Evolutionary conservation across 768 basidiomycete species (phyloP).

Genomic region (Boletus tylopilopsis): DNA sequence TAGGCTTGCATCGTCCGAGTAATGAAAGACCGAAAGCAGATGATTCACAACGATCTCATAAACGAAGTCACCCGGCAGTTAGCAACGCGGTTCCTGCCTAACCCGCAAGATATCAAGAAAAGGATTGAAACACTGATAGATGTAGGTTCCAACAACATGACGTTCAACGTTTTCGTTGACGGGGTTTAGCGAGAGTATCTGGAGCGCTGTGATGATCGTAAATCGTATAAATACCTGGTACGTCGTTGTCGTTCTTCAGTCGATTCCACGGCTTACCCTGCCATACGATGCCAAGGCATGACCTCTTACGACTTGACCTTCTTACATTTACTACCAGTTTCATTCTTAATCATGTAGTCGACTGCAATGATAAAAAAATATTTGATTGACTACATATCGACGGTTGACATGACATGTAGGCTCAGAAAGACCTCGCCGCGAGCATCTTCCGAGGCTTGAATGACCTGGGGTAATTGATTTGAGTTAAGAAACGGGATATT

Average conservation of each 20-base stretch:
- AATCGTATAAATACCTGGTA: slow-evolving; percentile 81
- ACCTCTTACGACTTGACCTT: slow-evolving; percentile 6
- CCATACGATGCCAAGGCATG: slow-evolving; percentile 20
- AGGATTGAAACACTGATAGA: slow-evolving; percentile 92
- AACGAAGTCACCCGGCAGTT: slow-evolving; percentile 90
- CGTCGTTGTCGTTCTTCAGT: slow-evolving; percentile 4
- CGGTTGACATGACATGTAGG: slow-evolving; percentile 33
- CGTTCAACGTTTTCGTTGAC: neutral
- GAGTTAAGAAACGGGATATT: slow-evolving; percentile 22
- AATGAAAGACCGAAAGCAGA: slow-evolving; percentile 93
- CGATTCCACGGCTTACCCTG: slow-evolving; percentile 5
- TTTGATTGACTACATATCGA: slow-evolving; percentile 28
- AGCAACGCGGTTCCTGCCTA: slow-evolving; percentile 79
- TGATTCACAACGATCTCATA: slow-evolving; percentile 85
- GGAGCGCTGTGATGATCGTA: slow-evolving; percentile 83
- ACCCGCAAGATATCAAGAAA: slow-evolving; percentile 86
- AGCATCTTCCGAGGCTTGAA: slow-evolving; percentile 27
- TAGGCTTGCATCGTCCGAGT: slow-evolving; percentile 97
- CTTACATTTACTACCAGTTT: neutral
- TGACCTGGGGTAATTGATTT: slow-evolving; percentile 39
- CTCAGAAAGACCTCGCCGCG: slow-evolving; percentile 15
- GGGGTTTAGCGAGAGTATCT: slow-evolving; percentile 81
- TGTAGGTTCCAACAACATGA: slow-evolving; percentile 40
- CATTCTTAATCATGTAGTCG: neutral
- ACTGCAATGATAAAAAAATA: neutral